Percentiles rank a stretch among this genome's conserved stretches.
These are phyloP conservation scores for Lactarius pseudohatsudake DNA, from an alignment of 768 basidiomycete genomes.

Conservation along the genomic window DNA sequence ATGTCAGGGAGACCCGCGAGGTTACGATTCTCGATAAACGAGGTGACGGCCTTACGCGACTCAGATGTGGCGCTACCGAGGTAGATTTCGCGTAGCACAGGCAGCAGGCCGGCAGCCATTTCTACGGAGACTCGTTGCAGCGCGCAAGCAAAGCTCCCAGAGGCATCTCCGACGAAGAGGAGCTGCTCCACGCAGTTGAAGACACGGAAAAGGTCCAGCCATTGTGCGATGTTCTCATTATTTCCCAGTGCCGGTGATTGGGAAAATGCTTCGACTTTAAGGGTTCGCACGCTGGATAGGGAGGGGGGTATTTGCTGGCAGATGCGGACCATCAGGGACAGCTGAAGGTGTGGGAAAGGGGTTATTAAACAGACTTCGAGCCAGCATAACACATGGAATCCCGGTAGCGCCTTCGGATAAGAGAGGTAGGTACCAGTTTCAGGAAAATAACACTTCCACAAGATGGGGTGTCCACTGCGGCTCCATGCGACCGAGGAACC, in stretches of 20 bases:
- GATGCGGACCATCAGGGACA: neutral
- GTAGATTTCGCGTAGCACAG: constrained; percentile 1
- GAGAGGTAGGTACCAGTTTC: neutral
- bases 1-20: neutral
- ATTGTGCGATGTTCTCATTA: neutral
- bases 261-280: neutral
- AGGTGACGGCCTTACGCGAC: neutral
- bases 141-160: neutral
- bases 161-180: neutral
- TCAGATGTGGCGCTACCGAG: neutral
- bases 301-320: neutral
- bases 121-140: neutral
- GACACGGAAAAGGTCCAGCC: neutral
- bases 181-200: constrained; percentile 3
- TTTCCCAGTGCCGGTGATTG: too few relatives aligned
- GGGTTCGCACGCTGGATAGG: neutral
- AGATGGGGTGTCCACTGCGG: neutral
- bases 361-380: too few relatives aligned
- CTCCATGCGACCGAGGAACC: neutral
- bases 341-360: neutral
- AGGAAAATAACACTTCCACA: neutral
- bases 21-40: neutral
- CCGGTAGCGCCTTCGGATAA: neutral
- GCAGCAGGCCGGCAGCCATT: neutral
- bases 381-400: too few relatives aligned